Conservation (phyloP, 257 asterid genomes). For the Ballota nigra region DNA sequence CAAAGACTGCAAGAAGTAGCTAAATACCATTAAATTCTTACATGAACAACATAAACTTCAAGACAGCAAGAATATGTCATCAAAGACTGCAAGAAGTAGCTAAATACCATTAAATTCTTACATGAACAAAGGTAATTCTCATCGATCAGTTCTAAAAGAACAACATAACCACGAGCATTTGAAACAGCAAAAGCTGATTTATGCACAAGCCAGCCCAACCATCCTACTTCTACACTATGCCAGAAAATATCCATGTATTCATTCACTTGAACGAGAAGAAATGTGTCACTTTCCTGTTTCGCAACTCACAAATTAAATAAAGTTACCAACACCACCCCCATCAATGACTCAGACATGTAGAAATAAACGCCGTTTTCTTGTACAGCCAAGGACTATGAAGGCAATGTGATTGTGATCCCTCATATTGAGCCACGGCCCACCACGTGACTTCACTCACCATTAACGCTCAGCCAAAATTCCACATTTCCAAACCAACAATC, state of each 20-base stretch:
- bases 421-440: conserved; percentile 25
- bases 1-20: neutral
- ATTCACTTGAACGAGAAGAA: neutral
- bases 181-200: neutral
- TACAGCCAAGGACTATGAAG: conserved; percentile 10
- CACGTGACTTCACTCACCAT: conserved; percentile 27
- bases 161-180: neutral
- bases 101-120: neutral
- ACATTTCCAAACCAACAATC: neutral
- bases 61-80: neutral
- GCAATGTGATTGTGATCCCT: conserved; percentile 11
- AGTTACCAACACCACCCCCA: conserved; percentile 21
- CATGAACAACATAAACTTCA: neutral
- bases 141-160: neutral
- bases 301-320: conserved; percentile 12
- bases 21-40: neutral
- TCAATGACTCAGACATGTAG: conserved; percentile 19
- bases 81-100: neutral
- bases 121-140: neutral
- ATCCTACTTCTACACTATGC: neutral
- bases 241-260: neutral
- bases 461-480: neutral
- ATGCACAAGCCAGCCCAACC: neutral
- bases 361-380: neutral
- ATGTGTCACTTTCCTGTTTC: neutral